Evolutionary conservation across 1,139 yeast species (phyloP).

Genomic region (Taphrina flavorubra): DNA sequence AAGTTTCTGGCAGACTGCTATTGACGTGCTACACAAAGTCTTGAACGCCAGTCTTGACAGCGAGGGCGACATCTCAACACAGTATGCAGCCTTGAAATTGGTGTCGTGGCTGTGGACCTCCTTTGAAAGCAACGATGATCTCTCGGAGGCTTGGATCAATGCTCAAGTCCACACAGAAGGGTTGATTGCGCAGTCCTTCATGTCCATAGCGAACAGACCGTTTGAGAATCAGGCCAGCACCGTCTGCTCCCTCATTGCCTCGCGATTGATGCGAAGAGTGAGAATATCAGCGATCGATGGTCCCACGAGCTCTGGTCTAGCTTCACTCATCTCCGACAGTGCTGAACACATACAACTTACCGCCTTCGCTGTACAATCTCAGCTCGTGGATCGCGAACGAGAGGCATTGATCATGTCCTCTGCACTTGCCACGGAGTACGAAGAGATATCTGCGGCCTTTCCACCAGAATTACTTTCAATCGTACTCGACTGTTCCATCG

Average conservation of each 20-base stretch:
- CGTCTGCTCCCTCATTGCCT: constrained; percentile 54
- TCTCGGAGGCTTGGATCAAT: constrained; percentile 45
- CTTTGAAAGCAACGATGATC: constrained; percentile 49
- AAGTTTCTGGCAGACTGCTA: constrained; percentile 47
- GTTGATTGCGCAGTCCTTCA: constrained; percentile 7
- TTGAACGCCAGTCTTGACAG: constrained; percentile 53
- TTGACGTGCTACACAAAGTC: constrained; percentile 46
- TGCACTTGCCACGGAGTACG: constrained; percentile 43
- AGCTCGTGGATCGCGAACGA: constrained; percentile 26
- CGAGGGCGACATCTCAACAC: constrained; percentile 53
- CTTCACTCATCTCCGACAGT: constrained; percentile 8
- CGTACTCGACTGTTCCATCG: constrained; percentile 47
- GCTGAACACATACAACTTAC: constrained; percentile 25
- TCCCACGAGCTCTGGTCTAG: not conserved
- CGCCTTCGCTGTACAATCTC: constrained; percentile 16
- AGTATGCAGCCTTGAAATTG: constrained; percentile 59
- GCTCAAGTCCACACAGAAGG: constrained; percentile 8
- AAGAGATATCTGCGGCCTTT: constrained; percentile 46
- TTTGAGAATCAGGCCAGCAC: constrained; percentile 50
- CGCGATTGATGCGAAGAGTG: constrained; percentile 47
- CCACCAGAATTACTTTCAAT: constrained; percentile 51
- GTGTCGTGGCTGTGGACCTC: constrained; percentile 52
- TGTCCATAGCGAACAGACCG: not conserved
- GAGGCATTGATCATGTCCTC: constrained; percentile 28
- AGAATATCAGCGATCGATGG: not conserved